A percentile compares a stretch with the other conserved stretches of the same genome.
phyloP scores from a whole-genome alignment of 2,329 filamentous ascomycete genomes.

The Herpotrichia juniperi region DNA sequence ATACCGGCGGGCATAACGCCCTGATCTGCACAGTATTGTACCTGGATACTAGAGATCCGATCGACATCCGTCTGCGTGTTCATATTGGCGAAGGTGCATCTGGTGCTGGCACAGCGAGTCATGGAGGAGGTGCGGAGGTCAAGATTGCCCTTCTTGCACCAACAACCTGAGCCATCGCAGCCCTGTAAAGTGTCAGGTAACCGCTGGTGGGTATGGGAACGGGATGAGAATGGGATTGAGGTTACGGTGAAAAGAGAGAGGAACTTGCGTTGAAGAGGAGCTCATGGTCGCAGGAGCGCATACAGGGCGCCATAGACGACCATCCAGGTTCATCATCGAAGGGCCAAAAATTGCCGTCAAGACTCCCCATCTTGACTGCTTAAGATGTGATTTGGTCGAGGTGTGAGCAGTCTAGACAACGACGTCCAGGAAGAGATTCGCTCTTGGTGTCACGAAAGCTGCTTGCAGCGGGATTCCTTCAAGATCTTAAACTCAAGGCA shows the following conservation, averaged over 20 bases:
- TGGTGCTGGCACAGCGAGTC: conserved; percentile 12
- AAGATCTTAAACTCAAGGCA: not conserved
- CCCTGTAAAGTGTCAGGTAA: conserved; percentile 6
- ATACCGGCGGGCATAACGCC: conserved; percentile 14
- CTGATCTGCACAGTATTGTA: conserved; percentile 17
- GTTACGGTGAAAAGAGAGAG: not conserved
- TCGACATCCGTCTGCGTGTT: conserved; percentile 19
- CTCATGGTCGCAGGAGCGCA: conserved; percentile 13
- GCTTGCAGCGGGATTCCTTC: not conserved
- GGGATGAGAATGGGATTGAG: not conserved
- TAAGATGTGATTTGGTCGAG: not conserved
- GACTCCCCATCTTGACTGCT: conserved; percentile 9
- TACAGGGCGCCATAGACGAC: conserved; percentile 18
- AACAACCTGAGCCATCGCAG: conserved; percentile 20
- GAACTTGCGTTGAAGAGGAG: conserved; percentile 14
- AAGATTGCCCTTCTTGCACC: conserved; percentile 24
- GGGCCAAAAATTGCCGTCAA: conserved; percentile 14
- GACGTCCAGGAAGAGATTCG: not conserved
- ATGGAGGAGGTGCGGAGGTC: conserved; percentile 13
- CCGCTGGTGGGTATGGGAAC: not conserved
- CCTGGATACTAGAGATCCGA: conserved; percentile 14
- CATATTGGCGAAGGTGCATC: conserved; percentile 22
- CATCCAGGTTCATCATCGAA: conserved; percentile 16
- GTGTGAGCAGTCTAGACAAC: not conserved
- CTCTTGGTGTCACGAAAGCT: not conserved